phyloP scores from a whole-genome alignment of 2,329 filamentous ascomycete genomes.

The Boeremia exigua region DNA sequence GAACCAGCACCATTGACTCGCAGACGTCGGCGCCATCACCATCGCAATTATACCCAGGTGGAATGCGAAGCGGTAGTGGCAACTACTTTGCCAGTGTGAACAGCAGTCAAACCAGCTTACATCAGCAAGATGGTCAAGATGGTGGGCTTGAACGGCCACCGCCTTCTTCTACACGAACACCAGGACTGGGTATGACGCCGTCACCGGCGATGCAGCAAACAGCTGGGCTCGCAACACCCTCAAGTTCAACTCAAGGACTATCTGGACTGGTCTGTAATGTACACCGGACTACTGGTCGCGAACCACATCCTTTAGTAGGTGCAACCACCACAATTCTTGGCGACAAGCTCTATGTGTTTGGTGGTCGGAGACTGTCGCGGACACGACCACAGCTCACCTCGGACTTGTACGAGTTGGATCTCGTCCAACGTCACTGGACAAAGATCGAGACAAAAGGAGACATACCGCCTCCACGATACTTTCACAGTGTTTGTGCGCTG shows the following conservation, averaged over 20 bases:
- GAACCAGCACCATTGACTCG: constrained; percentile 56
- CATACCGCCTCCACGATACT: constrained; percentile 89
- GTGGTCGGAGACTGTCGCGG: constrained; percentile 84
- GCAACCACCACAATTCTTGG: constrained; percentile 94
- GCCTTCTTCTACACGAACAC: constrained; percentile 43
- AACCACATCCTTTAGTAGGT: constrained; percentile 89
- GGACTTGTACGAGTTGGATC: constrained; percentile 90
- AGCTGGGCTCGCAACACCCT: constrained; percentile 46
- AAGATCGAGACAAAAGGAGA: constrained; percentile 86
- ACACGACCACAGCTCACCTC: constrained; percentile 84
- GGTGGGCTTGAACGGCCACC: constrained; percentile 45
- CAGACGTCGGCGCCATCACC: constrained; percentile 53
- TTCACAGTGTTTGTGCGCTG: constrained; percentile 92
- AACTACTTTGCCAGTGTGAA: constrained; percentile 51
- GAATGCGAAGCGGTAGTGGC: constrained; percentile 42
- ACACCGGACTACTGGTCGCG: constrained; percentile 83
- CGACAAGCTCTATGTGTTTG: constrained; percentile 96
- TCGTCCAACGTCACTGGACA: constrained; percentile 90
- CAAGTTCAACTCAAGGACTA: constrained; percentile 62
- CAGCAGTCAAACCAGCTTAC: constrained; percentile 55
- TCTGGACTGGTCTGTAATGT: constrained; percentile 73
- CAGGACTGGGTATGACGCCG: constrained; percentile 48
- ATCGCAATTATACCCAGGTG: constrained; percentile 48
- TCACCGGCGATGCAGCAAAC: constrained; percentile 52
- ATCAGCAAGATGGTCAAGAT: constrained; percentile 52